phyloP scores from a whole-genome alignment of 176 grass and related monocot genomes.

The Cenchrus americanus region DNA sequence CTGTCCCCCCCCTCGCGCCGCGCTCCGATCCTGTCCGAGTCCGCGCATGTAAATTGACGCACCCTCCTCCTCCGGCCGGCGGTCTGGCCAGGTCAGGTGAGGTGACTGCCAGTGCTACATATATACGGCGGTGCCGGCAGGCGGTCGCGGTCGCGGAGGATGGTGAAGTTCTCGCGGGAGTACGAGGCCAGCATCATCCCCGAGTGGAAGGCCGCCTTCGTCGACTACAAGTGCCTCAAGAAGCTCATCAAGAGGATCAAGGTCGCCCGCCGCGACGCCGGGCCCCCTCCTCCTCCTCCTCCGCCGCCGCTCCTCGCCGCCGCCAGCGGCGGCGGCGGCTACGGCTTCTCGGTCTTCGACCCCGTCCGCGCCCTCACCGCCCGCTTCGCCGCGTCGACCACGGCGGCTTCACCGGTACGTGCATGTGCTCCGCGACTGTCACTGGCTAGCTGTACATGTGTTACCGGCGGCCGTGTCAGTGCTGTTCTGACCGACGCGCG shows the following conservation, averaged over 20 bases:
- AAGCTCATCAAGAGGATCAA: slow-evolving; percentile 87
- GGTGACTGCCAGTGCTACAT: no score
- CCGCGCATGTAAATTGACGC: background rate
- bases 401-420: slow-evolving; percentile 13
- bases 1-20: background rate
- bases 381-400: slow-evolving; percentile 38
- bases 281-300: background rate
- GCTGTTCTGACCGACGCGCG: background rate
- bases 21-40: background rate
- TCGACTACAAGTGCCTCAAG: slow-evolving; percentile 84
- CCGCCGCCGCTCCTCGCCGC: background rate
- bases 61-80: no score
- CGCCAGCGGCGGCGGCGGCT: background rate
- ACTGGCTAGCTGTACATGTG: background rate
- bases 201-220: slow-evolving; percentile 73
- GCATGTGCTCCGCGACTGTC: background rate
- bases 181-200: slow-evolving; percentile 77
- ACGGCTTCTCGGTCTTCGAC: slow-evolving; percentile 73
- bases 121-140: background rate
- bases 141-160: background rate
- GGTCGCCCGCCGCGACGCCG: slow-evolving; percentile 39
- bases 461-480: background rate
- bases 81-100: no score
- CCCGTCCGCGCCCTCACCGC: slow-evolving; percentile 62
- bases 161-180: slow-evolving; percentile 99